phyloP scores from a whole-genome alignment of 495 filamentous ascomycete species.

The Aspergillus carlsbadensis region DNA sequence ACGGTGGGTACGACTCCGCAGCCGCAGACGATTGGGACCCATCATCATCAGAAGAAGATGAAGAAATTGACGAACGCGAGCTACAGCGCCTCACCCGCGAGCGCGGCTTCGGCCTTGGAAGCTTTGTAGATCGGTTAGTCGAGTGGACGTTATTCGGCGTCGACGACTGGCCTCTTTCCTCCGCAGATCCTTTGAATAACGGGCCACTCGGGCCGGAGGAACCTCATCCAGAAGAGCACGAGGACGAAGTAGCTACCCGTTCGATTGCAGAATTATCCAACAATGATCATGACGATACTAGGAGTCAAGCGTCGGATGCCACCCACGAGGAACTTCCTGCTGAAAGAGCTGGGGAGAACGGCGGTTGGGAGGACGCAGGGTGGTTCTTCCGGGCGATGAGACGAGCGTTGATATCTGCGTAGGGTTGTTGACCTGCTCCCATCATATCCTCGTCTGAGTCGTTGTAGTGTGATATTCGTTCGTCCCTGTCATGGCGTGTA shows the following conservation, averaged over 20 bases:
- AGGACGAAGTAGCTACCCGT: constrained; percentile 28
- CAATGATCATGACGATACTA: constrained; percentile 29
- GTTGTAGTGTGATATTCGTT: not conserved
- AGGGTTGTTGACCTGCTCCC: not conserved
- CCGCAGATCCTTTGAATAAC: constrained; percentile 1
- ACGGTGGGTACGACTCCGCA: constrained; percentile 2
- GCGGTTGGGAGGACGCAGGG: constrained; percentile 79
- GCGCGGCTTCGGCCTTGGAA: constrained; percentile 66
- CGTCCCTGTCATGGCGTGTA: not conserved
- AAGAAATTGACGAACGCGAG: constrained; percentile 43
- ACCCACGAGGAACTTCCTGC: constrained; percentile 22
- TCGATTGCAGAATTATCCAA: constrained; percentile 11
- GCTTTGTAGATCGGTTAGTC: constrained; percentile 72
- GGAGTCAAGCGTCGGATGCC: constrained; percentile 17
- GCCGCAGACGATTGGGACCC: constrained; percentile 20
- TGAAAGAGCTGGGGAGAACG: constrained; percentile 47
- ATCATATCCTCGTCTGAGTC: not conserved
- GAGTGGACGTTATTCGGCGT: constrained; percentile 78
- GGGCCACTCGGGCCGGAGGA: not conserved
- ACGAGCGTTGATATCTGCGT: constrained; percentile 51
- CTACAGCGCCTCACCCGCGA: constrained; percentile 47
- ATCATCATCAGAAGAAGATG: constrained; percentile 35
- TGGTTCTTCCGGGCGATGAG: constrained; percentile 80
- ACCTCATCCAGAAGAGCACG: not conserved
- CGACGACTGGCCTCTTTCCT: constrained; percentile 49